These are phyloP conservation scores for Nicotiana obtusifolia DNA, from an alignment of 257 asterid genomes.

Conservation along the genomic window DNA sequence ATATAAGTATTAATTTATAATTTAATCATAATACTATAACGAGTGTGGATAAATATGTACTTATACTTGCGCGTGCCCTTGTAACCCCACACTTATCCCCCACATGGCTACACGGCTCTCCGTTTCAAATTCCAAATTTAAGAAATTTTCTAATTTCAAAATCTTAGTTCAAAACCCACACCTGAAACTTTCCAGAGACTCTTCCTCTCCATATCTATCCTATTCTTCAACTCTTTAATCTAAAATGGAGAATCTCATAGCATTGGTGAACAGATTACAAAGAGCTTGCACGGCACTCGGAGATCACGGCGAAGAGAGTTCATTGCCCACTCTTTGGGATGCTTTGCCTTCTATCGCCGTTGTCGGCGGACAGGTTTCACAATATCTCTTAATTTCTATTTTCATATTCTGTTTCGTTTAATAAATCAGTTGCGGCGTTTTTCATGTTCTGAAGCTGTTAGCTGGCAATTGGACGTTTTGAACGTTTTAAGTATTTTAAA, in stretches of 20 bases:
- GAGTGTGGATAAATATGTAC: too few relatives aligned
- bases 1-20: too few relatives aligned
- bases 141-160: not conserved
- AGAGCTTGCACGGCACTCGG: conserved; percentile 91
- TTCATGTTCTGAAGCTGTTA: not conserved
- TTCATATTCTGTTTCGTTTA: not conserved
- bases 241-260: conserved; percentile 58
- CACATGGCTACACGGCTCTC: too few relatives aligned
- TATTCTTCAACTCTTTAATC: not conserved
- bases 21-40: too few relatives aligned
- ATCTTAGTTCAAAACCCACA: not conserved
- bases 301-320: conserved; percentile 68
- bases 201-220: not conserved
- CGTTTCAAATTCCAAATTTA: not conserved
- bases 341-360: conserved; percentile 81
- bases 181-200: not conserved
- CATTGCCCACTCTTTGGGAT: conserved; percentile 79
- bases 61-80: too few relatives aligned
- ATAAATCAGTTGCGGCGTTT: not conserved
- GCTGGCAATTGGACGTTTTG: not conserved
- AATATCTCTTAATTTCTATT: not conserved
- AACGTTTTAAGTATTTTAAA: not conserved
- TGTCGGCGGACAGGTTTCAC: conserved; percentile 75
- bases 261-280: conserved; percentile 64
- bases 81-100: too few relatives aligned